These are phyloP conservation scores for Fusarium sp. DNA, from an alignment of 2,329 filamentous ascomycete species.

Conservation along the genomic window DNA sequence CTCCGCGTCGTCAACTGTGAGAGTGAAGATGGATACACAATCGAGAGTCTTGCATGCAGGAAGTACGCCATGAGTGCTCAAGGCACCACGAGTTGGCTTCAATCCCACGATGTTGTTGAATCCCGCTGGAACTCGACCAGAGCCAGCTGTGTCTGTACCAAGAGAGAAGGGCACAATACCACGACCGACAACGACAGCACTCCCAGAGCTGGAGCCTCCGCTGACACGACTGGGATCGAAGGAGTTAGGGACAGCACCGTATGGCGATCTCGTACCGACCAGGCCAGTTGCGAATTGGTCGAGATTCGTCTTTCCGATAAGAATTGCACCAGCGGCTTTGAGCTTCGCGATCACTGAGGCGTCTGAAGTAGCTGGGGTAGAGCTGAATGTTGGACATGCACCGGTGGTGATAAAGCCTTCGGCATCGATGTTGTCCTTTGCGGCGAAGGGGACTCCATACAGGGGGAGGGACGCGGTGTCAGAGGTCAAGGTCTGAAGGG, in stretches of 20 bases:
- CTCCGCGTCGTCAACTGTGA: conserved; percentile 58
- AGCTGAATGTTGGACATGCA: conserved; percentile 58
- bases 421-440: conserved; percentile 66
- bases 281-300: conserved; percentile 71
- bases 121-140: conserved; percentile 61
- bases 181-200: conserved; percentile 61
- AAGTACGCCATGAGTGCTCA: conserved; percentile 58
- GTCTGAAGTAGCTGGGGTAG: conserved; percentile 53
- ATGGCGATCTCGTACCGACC: conserved; percentile 67
- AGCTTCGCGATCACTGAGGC: conserved; percentile 59
- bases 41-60: conserved; percentile 66
- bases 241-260: conserved; percentile 62
- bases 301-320: conserved; percentile 67
- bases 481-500: conserved; percentile 10
- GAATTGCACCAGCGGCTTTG: conserved; percentile 61
- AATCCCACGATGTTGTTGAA: conserved; percentile 62
- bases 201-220: conserved; percentile 67
- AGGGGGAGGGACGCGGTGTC: conserved; percentile 51
- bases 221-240: conserved; percentile 50
- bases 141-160: conserved; percentile 64
- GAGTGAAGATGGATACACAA: conserved; percentile 63
- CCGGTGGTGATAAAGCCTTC: conserved; percentile 60
- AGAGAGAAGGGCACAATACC: conserved; percentile 64
- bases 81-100: conserved; percentile 61
- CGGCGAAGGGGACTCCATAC: conserved; percentile 64